Evolutionary conservation across 139 green algal genomes (phyloP).

Genomic region (Yamagishiella unicocca): DNA sequence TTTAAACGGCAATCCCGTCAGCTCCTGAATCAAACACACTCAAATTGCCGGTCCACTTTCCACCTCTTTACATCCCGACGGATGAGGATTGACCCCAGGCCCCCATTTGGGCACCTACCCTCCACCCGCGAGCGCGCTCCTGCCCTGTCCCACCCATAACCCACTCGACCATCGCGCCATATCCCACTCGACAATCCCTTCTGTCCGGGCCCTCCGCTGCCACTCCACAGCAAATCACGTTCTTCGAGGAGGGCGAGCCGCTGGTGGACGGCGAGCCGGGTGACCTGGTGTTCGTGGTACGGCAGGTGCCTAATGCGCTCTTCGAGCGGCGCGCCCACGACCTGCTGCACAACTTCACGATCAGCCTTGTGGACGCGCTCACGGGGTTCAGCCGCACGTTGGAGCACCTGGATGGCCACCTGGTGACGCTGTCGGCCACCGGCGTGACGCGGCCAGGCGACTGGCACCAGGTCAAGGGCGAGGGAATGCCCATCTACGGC

Average conservation of each 20-base stretch:
- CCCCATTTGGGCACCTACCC: too few species aligned
- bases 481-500: constrained; percentile 76
- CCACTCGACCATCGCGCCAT: too few species aligned
- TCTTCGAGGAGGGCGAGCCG: constrained; percentile 97
- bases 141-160: too few species aligned
- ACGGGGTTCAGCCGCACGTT: constrained; percentile 84
- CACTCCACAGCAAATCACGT: constrained; percentile 77
- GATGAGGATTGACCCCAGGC: too few species aligned
- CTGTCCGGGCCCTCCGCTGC: background rate
- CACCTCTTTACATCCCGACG: too few species aligned
- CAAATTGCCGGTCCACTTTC: too few species aligned
- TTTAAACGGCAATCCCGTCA: too few species aligned
- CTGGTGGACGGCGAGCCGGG: constrained; percentile 95
- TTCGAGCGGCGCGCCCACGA: constrained; percentile 80
- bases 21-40: too few species aligned
- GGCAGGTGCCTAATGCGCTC: constrained; percentile 56
- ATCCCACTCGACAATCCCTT: too few species aligned
- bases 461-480: constrained; percentile 46
- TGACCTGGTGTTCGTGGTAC: constrained; percentile 85
- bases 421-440: constrained; percentile 56
- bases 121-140: too few species aligned
- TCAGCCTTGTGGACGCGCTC: constrained; percentile 91
- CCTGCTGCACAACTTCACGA: constrained; percentile 77
- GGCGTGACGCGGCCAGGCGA: constrained; percentile 69
- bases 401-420: constrained; percentile 95